phyloP scores from a whole-genome alignment of 2,329 filamentous ascomycete genomes.

The Lachnellula arida region DNA sequence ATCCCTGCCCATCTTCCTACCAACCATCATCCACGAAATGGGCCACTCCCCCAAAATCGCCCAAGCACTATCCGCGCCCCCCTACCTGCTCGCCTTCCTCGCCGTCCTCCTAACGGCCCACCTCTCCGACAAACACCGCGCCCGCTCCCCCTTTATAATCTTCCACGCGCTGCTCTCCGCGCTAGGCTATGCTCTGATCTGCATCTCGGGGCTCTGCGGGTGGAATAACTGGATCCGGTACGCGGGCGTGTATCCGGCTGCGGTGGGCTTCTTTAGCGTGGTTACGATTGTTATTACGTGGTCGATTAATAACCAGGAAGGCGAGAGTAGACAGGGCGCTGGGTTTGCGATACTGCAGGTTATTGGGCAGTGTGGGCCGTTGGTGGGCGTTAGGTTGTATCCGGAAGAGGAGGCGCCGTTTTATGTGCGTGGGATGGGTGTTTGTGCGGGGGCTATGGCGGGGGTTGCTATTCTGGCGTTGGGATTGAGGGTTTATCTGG shows the following conservation, averaged over 20 bases:
- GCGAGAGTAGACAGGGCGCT: conserved; percentile 63
- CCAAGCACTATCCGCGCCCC: conserved; percentile 76
- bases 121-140: conserved; percentile 61
- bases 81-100: conserved; percentile 72
- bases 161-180: conserved; percentile 64
- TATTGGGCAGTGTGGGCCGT: conserved; percentile 46
- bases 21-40: conserved; percentile 74
- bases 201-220: conserved; percentile 47
- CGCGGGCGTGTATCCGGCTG: conserved; percentile 71
- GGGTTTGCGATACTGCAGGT: conserved; percentile 78
- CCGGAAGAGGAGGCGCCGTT: conserved; percentile 44
- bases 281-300: conserved; percentile 83
- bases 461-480: conserved; percentile 40
- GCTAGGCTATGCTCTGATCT: conserved; percentile 55
- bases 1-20: conserved; percentile 82
- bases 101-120: conserved; percentile 67
- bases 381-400: conserved; percentile 51
- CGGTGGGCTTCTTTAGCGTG: conserved; percentile 75
- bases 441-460: conserved; percentile 47
- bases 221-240: conserved; percentile 56
- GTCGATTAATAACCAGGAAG: conserved; percentile 81
- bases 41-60: conserved; percentile 62
- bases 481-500: conserved; percentile 35
- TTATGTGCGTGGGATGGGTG: conserved; percentile 45
- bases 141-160: conserved; percentile 63